Evolutionary conservation across 2,329 filamentous ascomycete genomes (phyloP), one percentile per base, ranked within the genome.

Genomic region (Fusarium veterinarium): DNA sequence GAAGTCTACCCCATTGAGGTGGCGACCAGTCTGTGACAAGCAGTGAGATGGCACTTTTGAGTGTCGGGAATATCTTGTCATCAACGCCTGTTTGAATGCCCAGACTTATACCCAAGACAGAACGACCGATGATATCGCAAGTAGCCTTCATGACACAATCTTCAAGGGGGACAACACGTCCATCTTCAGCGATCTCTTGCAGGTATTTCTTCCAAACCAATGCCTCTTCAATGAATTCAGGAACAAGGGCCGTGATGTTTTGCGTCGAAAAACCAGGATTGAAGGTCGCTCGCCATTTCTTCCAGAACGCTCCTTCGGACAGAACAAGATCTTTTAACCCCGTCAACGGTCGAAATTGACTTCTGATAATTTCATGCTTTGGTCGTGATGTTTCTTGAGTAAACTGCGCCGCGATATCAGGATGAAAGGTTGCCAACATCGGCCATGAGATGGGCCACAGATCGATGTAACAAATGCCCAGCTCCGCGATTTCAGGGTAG

Each of bases 71-170:
- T 14, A 53, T 53, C n/a, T 46, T 53, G 9, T 42, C 35, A 7
- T 62, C 46, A 6, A 20, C 23, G 10, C 59, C 42, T 17, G 30
- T n/a, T 28, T 62, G 53, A 17, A 46, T 46, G 8, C 60, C 60
- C 4, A 62, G 28, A 6, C 53, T 60, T n/a, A 25, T 25, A 3
- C 41, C 60, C 42, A 66, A 23, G 8, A 56, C 49, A 5, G 63
- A 53, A 1, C 59, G 49, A 6, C 37, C 59, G 20, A 66, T 66
- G 17, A 66, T 33, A 14, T 66, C 63, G n/a, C 63, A 66, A 19
- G 58, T 66, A 3, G 38, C 48, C 42, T 30, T 56, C 63, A 66
- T 66, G 2, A 55, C 35, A 4, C 28, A 45, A 10, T 45, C 28
- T n/a, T 66, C 58, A 13, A 66, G 28, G 1, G 20, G 40, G 7